Evolutionary conservation across 768 basidiomycete genomes (phyloP), one percentile per base, ranked within the genome.

Genomic region (Tricholoma furcatifolium): DNA sequence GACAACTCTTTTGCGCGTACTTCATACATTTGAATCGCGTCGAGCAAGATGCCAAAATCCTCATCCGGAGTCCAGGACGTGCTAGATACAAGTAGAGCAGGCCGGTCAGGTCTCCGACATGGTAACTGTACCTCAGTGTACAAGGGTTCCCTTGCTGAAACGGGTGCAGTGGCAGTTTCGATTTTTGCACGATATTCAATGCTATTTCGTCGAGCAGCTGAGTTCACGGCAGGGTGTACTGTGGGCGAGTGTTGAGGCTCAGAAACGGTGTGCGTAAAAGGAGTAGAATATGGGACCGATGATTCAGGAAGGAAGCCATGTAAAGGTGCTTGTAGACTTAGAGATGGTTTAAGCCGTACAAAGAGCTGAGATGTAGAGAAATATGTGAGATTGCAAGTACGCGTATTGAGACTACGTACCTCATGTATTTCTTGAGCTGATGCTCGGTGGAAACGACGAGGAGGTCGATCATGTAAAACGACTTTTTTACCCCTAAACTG

Each of bases 1-100:
- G 56, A 46, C 23, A 64, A 42, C 45, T 67, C 64, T 20, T 63
- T 59, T 15, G 84, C 87, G 20, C 75, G 80, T 12, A 64, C 52
- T 59, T 98, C 87, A 65, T 97, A 98, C 14, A 70, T 38, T 12
- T 71, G 65, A 35, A 99, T 73, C 2, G 93, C 93, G 17, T 82
- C 76, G 18, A 98, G 68, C 15, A 99, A 81, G 47, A 97, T 80
- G 8, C 79, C 72, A 59, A 99, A 98, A 66, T 98, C 94, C 67
- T 99, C 97, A 62, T 99, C 97, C 6, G 92, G 83, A 1, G 97
- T 98, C 96, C 96, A 98, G 14, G 91, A 93, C 1, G 97, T 99
- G 59, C 92, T 91, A 20, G 91, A 93, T 23, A 99, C 85, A 15
- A 98, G 59, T 2, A 98, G 72, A 1, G 93, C 94, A 4, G 93